phyloP scores from a whole-genome alignment of 371 early-diverging fungal genomes.

The Cokeromyces recurvatus region DNA sequence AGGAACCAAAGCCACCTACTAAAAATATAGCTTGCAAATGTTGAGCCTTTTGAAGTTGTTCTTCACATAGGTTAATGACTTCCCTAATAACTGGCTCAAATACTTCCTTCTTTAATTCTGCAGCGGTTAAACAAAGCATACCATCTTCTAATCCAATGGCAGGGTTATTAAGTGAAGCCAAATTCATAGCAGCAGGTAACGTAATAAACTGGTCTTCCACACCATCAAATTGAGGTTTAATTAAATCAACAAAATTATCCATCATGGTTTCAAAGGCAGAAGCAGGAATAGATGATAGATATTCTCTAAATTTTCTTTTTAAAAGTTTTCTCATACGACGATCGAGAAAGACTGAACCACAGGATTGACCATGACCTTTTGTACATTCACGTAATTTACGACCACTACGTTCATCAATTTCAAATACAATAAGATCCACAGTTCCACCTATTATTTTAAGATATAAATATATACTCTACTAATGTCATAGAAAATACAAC shows the following conservation, averaged over 20 bases:
- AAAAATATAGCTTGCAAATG: constrained; percentile 48
- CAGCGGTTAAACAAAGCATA: constrained; percentile 47
- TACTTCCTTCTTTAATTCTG: constrained; percentile 48
- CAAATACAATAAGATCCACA: constrained; percentile 35
- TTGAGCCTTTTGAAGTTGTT: constrained; percentile 42
- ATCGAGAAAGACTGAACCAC: constrained; percentile 56
- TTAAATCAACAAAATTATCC: constrained; percentile 49
- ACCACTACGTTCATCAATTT: constrained; percentile 32
- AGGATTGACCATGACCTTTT: constrained; percentile 56
- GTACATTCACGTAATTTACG: constrained; percentile 50
- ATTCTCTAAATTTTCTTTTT: constrained; percentile 49
- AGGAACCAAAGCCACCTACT: constrained; percentile 60
- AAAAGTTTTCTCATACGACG: constrained; percentile 54
- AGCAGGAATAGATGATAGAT: constrained; percentile 47
- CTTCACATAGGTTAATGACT: constrained; percentile 41
- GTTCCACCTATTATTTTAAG: constrained; percentile 28
- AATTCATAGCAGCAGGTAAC: constrained; percentile 20
- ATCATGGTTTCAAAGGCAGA: constrained; percentile 55
- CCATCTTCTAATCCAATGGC: constrained; percentile 56
- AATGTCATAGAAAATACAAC: too few species aligned
- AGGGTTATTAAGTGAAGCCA: constrained; percentile 13
- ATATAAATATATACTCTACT: too few species aligned
- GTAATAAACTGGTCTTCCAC: constrained; percentile 46
- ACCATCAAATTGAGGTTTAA: constrained; percentile 57
- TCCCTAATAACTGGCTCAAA: constrained; percentile 49